Evolutionary conservation across 441 rosid genomes (phyloP), one percentile per base, ranked within the genome.

Genomic region (Populus trichocarpa): DNA sequence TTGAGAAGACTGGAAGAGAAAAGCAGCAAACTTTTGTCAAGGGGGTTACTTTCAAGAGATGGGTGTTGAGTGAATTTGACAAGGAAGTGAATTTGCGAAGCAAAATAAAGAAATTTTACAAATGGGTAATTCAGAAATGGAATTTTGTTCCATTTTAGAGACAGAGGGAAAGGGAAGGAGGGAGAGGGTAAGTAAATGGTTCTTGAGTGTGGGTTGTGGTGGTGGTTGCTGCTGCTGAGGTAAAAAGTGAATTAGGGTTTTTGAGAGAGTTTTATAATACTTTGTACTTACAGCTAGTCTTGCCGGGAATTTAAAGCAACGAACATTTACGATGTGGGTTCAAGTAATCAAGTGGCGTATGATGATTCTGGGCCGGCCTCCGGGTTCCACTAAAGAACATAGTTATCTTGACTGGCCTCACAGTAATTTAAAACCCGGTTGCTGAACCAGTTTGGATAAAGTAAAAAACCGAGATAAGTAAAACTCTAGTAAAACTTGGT

Each of bases 211-310:
- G 30, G 53, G 18, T 33, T 61, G 35, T 8, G 57, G 11, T 13
- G 8, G 40, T 6, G 13, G 33, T 13, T 30, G 32, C 32, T 30
- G 32, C 32, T 30, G 32, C 32, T 8, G 25, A n/a, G 64, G 65
- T n/a, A 59, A n/a, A 59, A 59, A 61, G 71, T 23, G 71, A 13
- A 38, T 38, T 65, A 65, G 77, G 77, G 77, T 42, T 74, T 74
- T 64, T 11, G 26, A 16, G 61, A 3, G 65, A 23, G 4, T 36
- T 66, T 59, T 73, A 20, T n/a, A 3, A 23, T n/a, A 3, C 65
- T n/a, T n/a, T 2, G 65, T 59, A 8, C 5, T n/a, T 8, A 59
- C 64, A 57, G 64, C 65, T 10, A 63, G 4, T 16, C 57, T 63
- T 73, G 69, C 76, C 35, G 69, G 33, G 69, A 63, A 73, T 63